Evolutionary conservation across 768 basidiomycete genomes (phyloP), one percentile per base, ranked within the genome.

Genomic region (Tephrocybe sp.): DNA sequence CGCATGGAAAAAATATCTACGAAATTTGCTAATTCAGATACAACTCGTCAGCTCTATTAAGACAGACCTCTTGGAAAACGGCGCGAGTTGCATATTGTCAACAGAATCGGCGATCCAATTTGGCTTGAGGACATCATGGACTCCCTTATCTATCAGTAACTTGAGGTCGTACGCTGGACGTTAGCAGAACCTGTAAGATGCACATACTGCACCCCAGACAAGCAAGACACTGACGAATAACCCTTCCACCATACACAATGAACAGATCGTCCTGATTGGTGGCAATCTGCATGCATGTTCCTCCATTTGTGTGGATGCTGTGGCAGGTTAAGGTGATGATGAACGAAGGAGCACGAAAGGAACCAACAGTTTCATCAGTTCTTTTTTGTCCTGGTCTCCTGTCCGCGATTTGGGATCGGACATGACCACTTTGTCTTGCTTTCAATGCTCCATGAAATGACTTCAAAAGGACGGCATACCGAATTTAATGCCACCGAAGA

Each of bases 51-150:
- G 15, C 9, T 31, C 36, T 15, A 31, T 24, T 37, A 19, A 13
- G 13, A 31, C 60, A 41, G 59, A 93, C 92, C 81, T 86, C 67
- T 86, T 84, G 31, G 65, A 74, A 51, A 94, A 68, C 1, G 90
- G 85, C 22, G 82, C 66, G 16, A 74, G 70, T 49, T 78, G 70
- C 9, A 75, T 78, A 24, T 71, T 69, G 5, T 75, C 72, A n/a
- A 95, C 74, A 19, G 86, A 94, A 60, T 93, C 89, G 30, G 74
- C 61, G 46, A 98, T 72, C 93, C 94, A 98, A 24, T 78, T 69
- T 0, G 95, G 91, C 47, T 78, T 84, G 51, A 96, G 69, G 42
- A 96, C 82, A 54, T 92, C 86, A 47, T 83, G 71, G 1, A 74
- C 71, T 3, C 77, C 85, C 58, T 89, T 90, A 49, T 86, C 76